phyloP scores from a whole-genome alignment of 2,329 filamentous ascomycete species.

The Coniochaeta hoffmannii region DNA sequence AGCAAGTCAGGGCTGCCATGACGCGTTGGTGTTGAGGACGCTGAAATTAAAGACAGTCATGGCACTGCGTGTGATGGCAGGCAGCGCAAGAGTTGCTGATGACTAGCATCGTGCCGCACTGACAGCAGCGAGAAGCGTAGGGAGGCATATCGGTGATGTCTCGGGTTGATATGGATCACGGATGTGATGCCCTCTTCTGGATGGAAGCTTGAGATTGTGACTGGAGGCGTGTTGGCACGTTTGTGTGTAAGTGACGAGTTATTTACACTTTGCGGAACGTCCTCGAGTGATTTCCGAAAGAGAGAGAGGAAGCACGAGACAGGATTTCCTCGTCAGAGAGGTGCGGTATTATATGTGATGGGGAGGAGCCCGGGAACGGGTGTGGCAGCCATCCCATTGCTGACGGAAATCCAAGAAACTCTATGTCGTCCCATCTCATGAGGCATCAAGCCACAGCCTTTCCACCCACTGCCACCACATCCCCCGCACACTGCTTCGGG shows the following conservation, averaged over 20 bases:
- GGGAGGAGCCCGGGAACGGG: neutral
- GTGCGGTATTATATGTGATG: neutral
- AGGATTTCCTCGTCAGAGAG: neutral
- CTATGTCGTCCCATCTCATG: neutral
- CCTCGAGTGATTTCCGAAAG: neutral
- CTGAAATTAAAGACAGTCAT: conserved; percentile 23
- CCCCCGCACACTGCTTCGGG: neutral
- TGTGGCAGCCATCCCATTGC: neutral
- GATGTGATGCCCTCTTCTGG: too few species aligned
- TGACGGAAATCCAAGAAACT: neutral
- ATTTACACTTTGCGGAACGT: neutral
- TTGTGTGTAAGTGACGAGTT: too few species aligned
- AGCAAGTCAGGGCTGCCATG: neutral
- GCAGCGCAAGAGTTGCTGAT: conserved; percentile 46
- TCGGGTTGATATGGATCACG: neutral
- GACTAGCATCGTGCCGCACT: conserved; percentile 48
- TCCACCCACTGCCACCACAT: neutral
- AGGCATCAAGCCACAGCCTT: neutral
- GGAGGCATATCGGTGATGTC: conserved; percentile 28
- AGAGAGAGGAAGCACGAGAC: neutral
- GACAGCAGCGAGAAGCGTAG: conserved; percentile 44
- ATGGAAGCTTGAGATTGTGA: neutral
- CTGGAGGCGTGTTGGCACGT: too few species aligned
- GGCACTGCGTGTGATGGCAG: conserved; percentile 44
- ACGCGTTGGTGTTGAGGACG: neutral